Percentiles rank a stretch among this genome's conserved stretches.
Conservation (phyloP, 2,329 filamentous ascomycete species). For the Curvularia hawaiiensis region DNA sequence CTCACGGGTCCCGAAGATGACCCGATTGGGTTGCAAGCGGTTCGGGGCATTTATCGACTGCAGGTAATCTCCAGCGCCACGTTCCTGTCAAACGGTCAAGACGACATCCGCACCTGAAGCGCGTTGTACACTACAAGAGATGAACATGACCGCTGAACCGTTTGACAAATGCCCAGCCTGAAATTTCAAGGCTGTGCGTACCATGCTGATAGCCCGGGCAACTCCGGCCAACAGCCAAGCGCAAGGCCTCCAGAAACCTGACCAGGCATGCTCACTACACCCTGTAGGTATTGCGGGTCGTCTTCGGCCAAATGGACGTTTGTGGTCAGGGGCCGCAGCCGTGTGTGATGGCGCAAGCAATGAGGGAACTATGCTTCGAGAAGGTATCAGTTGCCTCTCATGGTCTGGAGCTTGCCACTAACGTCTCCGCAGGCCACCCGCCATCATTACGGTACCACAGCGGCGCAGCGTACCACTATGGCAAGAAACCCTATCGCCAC, state of each 20-base stretch:
- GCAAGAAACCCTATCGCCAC: not conserved
- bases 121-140: not conserved
- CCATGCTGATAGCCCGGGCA: not conserved
- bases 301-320: conserved; percentile 2
- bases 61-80: not conserved
- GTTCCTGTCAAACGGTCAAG: not conserved
- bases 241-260: not conserved
- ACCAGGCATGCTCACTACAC: not conserved
- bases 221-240: conserved; percentile 4
- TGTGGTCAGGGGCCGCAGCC: conserved; percentile 9
- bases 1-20: conserved; percentile 2
- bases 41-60: not conserved
- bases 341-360: not conserved
- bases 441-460: not conserved
- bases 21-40: conserved; percentile 9
- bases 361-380: not conserved
- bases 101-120: not conserved
- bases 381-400: not conserved
- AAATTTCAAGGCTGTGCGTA: conserved; percentile 1
- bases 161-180: not conserved
- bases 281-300: conserved; percentile 6
- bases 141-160: not conserved
- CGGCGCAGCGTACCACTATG: not conserved
- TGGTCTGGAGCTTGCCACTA: not conserved
- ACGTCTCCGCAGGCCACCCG: not conserved